Conservation (phyloP, 2,329 filamentous ascomycete genomes). For the Cladosporium colombiae region DNA sequence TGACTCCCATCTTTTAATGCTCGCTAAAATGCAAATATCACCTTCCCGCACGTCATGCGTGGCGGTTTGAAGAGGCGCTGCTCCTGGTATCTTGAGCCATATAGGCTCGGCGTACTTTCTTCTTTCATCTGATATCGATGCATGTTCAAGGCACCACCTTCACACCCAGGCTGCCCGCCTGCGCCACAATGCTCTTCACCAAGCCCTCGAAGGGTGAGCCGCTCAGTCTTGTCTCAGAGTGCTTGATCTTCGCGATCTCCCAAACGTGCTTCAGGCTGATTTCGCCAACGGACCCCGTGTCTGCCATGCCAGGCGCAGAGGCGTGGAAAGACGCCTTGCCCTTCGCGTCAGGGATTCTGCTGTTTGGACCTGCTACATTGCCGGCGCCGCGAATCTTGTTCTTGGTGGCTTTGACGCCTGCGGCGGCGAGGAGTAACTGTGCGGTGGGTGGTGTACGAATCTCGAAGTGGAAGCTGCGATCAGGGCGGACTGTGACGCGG, state of each 20-base stretch:
- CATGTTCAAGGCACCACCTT: conserved; percentile 47
- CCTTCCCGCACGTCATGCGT: not conserved
- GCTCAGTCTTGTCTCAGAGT: conserved; percentile 46
- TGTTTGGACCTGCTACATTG: conserved; percentile 49
- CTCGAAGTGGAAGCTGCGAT: conserved; percentile 91
- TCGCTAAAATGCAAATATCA: conserved; percentile 18
- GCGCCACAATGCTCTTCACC: conserved; percentile 67
- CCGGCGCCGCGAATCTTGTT: conserved; percentile 73
- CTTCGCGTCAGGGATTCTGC: conserved; percentile 39
- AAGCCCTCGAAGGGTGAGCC: conserved; percentile 84
- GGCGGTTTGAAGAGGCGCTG: conserved; percentile 1
- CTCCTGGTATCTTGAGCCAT: not conserved
- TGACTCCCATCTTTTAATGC: conserved; percentile 13
- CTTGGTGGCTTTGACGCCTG: conserved; percentile 73
- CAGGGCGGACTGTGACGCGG: conserved; percentile 86
- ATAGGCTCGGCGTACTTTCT: not conserved
- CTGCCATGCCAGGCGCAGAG: conserved; percentile 56
- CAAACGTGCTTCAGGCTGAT: conserved; percentile 94
- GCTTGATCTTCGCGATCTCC: conserved; percentile 97
- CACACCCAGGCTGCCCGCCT: conserved; percentile 53
- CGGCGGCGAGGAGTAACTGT: conserved; percentile 81
- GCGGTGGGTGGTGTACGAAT: conserved; percentile 93
- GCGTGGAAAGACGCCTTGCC: conserved; percentile 38
- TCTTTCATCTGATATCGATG: not conserved
- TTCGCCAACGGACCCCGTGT: conserved; percentile 69